Base-by-base conservation (phyloP, 176 grass and related monocot species). In the Poa pratensis region DNA sequence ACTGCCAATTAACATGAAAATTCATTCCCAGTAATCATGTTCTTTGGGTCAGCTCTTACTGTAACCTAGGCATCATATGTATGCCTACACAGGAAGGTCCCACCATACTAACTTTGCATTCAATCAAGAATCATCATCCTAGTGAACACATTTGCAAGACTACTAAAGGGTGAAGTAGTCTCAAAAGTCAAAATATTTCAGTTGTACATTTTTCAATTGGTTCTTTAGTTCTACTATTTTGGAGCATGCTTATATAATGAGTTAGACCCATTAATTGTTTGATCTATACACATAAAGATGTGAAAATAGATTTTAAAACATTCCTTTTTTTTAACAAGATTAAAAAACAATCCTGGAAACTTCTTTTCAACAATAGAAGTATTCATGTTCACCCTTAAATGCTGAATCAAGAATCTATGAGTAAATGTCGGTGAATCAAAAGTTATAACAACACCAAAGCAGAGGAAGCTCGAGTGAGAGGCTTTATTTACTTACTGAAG, bases 401-500 rank as follows among this genome's bases (percentile, higher is more conserved):
- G 23, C 7, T 51, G 23, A 74, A 51, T 74, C 3, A 74, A 51
- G 24, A 52, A 30, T 40, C 9, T 65, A 64, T 9, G 18, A 45
- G 35, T 62, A 78, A 53, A 20, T 19, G 24, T n/a, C 42, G 3
- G 53, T 9, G 20, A 49, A 43, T 20, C 43, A 64, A 59, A 58
- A 59, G 46, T 20, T 7, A 52, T 52, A 46, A 75, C 3, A 68
- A 68, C 19, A 42, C 10, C 6, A 65, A 82, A 83, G 37, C 9
- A 45, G 26, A 66, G 46, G 27, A 65, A 84, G 63, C 12, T 13
- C 24, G 11, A 30, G 61, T 39, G 22, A 46, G 4, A 63, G 14
- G 12, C 6, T 83, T 87, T 82, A 34, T 87, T 77, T 27, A 87
- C 92, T 90, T 92, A 98, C 96, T 90, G 86, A 62, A 95, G 89